Conservation (phyloP, 2,329 filamentous ascomycete species). For the Fusarium sp. region DNA sequence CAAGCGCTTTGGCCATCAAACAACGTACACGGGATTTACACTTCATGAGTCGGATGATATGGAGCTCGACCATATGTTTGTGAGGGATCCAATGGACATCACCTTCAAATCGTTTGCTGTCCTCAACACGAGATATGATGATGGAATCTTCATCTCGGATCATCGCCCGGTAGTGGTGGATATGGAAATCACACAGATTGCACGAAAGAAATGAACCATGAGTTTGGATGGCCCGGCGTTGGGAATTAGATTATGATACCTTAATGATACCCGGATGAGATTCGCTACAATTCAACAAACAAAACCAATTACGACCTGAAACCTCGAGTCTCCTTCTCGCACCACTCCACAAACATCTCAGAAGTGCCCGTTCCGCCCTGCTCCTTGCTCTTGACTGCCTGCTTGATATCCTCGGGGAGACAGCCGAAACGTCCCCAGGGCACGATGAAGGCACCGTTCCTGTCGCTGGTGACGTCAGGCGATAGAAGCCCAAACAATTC, state of each 20-base stretch:
- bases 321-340: constrained; percentile 22
- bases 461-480: constrained; percentile 25
- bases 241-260: background rate
- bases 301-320: background rate
- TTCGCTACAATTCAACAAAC: background rate
- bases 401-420: constrained; percentile 26
- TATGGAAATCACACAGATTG: constrained; percentile 23
- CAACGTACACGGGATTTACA: constrained; percentile 50
- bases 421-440: constrained; percentile 32
- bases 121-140: constrained; percentile 41
- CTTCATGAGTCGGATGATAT: constrained; percentile 29
- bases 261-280: constrained; percentile 25
- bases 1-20: constrained; percentile 41
- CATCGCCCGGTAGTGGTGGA: constrained; percentile 50
- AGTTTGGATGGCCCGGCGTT: constrained; percentile 17
- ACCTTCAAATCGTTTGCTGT: constrained; percentile 44
- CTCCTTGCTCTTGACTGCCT: constrained; percentile 14
- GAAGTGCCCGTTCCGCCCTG: constrained; percentile 20
- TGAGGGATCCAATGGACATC: constrained; percentile 42
- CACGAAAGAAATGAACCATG: constrained; percentile 13
- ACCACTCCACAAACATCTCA: constrained; percentile 23
- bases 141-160: constrained; percentile 50
- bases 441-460: constrained; percentile 29
- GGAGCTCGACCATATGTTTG: constrained; percentile 50
- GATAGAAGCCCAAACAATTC: constrained; percentile 39